phyloP scores from a whole-genome alignment of 2,329 filamentous ascomycete genomes.

The Xylaria sp. region DNA sequence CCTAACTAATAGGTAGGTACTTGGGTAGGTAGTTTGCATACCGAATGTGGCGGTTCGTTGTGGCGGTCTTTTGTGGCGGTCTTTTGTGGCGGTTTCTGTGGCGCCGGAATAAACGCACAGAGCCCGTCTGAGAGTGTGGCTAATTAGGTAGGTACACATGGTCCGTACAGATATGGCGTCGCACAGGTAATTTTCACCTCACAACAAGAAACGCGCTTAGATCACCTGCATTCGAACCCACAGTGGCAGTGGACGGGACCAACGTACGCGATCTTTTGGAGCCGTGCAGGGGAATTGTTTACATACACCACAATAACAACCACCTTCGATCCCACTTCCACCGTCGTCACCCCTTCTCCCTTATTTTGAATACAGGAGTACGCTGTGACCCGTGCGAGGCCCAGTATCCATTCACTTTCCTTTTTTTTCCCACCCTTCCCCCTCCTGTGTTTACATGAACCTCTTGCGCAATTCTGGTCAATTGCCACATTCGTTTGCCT shows the following conservation, averaged over 20 bases:
- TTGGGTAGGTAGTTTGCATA: too few relatives aligned
- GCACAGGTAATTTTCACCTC: background rate
- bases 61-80: too few relatives aligned
- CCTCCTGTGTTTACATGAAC: conserved; percentile 17
- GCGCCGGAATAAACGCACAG: too few relatives aligned
- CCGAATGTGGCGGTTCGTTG: too few relatives aligned
- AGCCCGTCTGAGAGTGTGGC: too few relatives aligned
- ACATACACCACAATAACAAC: conserved; percentile 24
- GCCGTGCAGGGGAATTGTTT: conserved; percentile 25
- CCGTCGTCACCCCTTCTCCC: conserved; percentile 3
- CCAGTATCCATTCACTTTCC: background rate
- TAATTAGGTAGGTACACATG: too few relatives aligned
- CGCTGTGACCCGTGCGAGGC: background rate
- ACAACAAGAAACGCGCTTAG: background rate
- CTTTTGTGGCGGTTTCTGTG: too few relatives aligned
- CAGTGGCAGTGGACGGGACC: too few relatives aligned
- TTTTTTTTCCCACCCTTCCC: background rate
- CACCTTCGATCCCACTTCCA: conserved; percentile 1
- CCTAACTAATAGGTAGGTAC: too few relatives aligned
- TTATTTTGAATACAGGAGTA: conserved; percentile 10
- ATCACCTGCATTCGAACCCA: background rate
- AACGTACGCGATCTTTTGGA: conserved; percentile 6
- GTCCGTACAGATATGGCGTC: too few relatives aligned
- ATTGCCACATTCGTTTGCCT: conserved; percentile 19
- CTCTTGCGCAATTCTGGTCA: conserved; percentile 19